phyloP scores from a whole-genome alignment of 306 rosid genomes.

The Sphenostylis stenocarpa region DNA sequence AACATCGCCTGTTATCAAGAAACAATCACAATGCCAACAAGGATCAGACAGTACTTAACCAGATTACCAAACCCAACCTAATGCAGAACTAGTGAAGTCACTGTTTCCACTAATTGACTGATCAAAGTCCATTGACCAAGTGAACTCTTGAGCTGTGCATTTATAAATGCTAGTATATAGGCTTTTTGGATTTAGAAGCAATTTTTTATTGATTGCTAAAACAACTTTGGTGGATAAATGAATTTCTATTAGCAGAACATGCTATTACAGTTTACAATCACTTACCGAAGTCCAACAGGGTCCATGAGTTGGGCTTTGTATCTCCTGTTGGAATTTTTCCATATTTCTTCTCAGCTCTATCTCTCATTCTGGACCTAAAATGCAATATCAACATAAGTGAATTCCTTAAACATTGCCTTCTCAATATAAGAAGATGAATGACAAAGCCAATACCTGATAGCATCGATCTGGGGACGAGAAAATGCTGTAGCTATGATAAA shows the following conservation, averaged over 20 bases:
- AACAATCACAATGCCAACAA: neutral
- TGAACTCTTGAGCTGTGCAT: neutral
- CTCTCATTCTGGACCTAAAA: conserved; percentile 80
- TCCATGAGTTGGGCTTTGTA: conserved; percentile 92
- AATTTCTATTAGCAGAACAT: neutral
- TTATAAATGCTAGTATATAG: neutral
- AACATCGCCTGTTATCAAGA: conserved; percentile 76
- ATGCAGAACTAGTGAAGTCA: neutral
- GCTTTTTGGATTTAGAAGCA: neutral
- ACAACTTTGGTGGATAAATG: neutral
- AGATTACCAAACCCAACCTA: neutral
- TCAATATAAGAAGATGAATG: conserved; percentile 25
- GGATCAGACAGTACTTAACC: conserved; percentile 7
- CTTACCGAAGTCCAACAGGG: conserved; percentile 86
- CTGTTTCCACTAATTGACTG: neutral
- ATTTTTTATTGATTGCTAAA: neutral
- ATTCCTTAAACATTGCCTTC: neutral
- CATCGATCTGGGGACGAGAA: conserved; percentile 94
- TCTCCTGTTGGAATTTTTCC: conserved; percentile 82
- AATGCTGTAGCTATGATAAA: conserved; percentile 88
- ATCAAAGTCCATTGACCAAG: neutral
- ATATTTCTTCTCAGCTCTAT: conserved; percentile 81
- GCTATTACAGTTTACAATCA: conserved; percentile 7
- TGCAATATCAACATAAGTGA: conserved; percentile 24
- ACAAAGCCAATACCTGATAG: conserved; percentile 61